Conservation (phyloP, 257 asterid species). For the Henckelia pumila region DNA sequence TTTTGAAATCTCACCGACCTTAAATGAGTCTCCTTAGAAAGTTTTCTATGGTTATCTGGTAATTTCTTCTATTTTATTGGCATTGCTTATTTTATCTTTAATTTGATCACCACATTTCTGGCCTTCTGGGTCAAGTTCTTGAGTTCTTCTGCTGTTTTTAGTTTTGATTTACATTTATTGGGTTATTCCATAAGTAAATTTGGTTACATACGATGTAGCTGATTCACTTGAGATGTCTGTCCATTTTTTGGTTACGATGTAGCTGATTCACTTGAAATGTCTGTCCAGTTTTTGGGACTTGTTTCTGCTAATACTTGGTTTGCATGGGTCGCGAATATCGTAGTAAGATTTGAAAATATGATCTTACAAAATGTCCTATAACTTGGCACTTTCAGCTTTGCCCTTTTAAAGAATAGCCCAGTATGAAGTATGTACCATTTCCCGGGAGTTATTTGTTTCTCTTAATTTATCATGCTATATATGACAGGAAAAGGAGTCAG, state of each 20-base stretch:
- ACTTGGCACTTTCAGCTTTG: background rate
- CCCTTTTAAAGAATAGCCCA: background rate
- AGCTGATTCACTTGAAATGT: background rate
- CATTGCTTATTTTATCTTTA: no score
- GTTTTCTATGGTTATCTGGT: no score
- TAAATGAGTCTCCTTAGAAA: no score
- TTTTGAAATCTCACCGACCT: no score
- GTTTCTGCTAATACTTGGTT: background rate
- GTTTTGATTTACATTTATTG: no score
- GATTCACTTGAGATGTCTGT: background rate
- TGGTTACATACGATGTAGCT: background rate
- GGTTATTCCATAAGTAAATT: background rate
- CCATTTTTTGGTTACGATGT: conserved; percentile 4
- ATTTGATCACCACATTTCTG: background rate
- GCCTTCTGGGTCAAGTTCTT: background rate
- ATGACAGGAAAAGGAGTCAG: conserved; percentile 58
- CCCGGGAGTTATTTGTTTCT: background rate
- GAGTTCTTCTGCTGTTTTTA: background rate
- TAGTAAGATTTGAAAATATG: background rate
- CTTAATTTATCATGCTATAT: conserved; percentile 5
- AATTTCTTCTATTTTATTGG: no score
- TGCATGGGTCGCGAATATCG: background rate
- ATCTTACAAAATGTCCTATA: background rate
- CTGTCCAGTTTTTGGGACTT: background rate
- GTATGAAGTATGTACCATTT: background rate